phyloP scores from a whole-genome alignment of 2,329 filamentous ascomycete genomes.

The Septoria linicola region DNA sequence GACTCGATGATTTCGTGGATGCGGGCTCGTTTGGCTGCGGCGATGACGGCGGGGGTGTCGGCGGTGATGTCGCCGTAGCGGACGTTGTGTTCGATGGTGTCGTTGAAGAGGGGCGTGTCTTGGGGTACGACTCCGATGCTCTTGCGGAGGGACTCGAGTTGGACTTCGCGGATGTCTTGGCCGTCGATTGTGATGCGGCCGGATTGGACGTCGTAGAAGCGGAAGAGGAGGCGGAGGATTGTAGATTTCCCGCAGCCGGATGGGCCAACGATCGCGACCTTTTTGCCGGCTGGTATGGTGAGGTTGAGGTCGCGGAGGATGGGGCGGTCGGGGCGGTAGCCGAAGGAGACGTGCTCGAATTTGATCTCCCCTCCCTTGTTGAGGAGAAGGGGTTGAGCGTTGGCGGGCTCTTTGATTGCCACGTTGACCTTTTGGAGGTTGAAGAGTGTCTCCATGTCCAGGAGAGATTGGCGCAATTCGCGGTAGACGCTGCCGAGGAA shows the following conservation, averaged over 20 bases:
- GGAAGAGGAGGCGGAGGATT: slow-evolving; percentile 83
- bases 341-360: slow-evolving; percentile 94
- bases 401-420: slow-evolving; percentile 71
- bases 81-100: slow-evolving; percentile 94
- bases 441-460: slow-evolving; percentile 99
- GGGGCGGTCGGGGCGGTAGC: slow-evolving; percentile 80
- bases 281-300: slow-evolving; percentile 92
- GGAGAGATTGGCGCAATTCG: slow-evolving; percentile 85
- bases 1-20: slow-evolving; percentile 78
- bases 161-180: slow-evolving; percentile 84
- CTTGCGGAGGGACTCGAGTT: slow-evolving; percentile 75
- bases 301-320: slow-evolving; percentile 83
- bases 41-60: slow-evolving; percentile 67
- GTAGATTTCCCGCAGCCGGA: slow-evolving; percentile 97
- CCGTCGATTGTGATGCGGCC: slow-evolving; percentile 89
- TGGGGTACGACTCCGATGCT: slow-evolving; percentile 95
- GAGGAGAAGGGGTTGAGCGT: slow-evolving; percentile 71
- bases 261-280: slow-evolving; percentile 91
- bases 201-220: slow-evolving; percentile 84
- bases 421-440: slow-evolving; percentile 96
- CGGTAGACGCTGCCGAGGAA: slow-evolving; percentile 98
- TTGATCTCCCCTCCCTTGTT: slow-evolving; percentile 80
- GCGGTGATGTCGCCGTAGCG: slow-evolving; percentile 84
- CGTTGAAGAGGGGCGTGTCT: slow-evolving; percentile 95
- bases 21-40: slow-evolving; percentile 76